phyloP scores from a whole-genome alignment of 2,329 filamentous ascomycete species.

The Lecanoromycetidae sp. region DNA sequence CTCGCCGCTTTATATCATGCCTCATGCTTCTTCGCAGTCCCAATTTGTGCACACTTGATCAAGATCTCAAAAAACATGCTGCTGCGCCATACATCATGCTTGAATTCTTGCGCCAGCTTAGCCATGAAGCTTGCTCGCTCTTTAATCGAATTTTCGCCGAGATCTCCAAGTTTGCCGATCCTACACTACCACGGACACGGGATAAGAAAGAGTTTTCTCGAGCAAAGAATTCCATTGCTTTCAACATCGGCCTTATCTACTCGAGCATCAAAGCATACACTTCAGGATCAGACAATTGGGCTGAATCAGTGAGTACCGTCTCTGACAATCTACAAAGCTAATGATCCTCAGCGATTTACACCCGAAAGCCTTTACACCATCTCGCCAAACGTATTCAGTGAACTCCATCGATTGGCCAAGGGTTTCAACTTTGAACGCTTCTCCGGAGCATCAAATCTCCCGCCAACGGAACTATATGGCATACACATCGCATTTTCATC shows the following conservation, averaged over 20 bases:
- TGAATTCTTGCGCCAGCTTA: background rate
- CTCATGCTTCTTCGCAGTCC: background rate
- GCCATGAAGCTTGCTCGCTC: background rate
- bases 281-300: background rate
- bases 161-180: background rate
- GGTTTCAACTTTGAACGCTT: background rate
- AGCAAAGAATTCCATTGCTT: background rate
- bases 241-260: background rate
- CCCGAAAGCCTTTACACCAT: background rate
- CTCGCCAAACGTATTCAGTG: background rate
- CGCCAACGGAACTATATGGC: background rate
- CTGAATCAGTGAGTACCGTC: background rate
- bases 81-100: background rate
- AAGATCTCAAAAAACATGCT: background rate
- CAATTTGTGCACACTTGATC: background rate
- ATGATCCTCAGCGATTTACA: background rate
- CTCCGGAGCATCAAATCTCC: background rate
- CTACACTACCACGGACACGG: background rate
- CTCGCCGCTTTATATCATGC: background rate
- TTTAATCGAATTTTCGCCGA: background rate
- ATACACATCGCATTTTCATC: background rate
- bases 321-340: background rate
- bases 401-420: background rate
- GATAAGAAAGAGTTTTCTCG: background rate
- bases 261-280: background rate